Evolutionary conservation across 2,329 filamentous ascomycete genomes (phyloP), one percentile per base, ranked within the genome.

Genomic region (Thielaviopsis cerberus): DNA sequence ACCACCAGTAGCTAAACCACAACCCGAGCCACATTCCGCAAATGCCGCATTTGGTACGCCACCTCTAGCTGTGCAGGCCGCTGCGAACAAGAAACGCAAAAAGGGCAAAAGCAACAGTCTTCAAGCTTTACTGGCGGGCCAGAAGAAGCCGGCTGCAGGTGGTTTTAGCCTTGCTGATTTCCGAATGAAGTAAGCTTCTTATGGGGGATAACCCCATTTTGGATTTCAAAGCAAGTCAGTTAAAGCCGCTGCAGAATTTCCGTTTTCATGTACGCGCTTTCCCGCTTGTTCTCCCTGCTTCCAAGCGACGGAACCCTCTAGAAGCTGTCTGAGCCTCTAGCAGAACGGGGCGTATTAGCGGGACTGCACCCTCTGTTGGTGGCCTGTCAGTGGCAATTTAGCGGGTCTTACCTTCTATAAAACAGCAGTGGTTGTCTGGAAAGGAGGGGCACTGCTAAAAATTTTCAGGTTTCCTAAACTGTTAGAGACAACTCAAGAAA

Each of bases 81-180:
- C 78, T 7, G 79, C 70, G 68, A 83, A 78, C 69, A 83, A 80
- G 69, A 83, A 83, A 69, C 74, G 81, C 54, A 78, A 81, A 30
- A 85, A 81, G 69, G 77, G 72, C 61, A 73, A 81, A 61, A 86
- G 84, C 67, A 77, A 79, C 34, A 81, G 80, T 1, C 70, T 86
- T n/a, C 79, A 83, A 66, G 80, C 81, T 55, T 67, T 86, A 48
- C 70, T 86, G n/a, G 74, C 70, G 4, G 66, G 75, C 53, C 77
- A 79, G 62, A 72, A 72, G 55, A 73, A 71, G 64, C 57, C 59
- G 48, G 27, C 60, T 8, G 8, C 48, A 4, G 64, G 71, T 13
- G 17, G 59, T 20, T 66, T 81, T 27, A 79, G 74, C 61, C 72
- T 82, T n/a, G 71, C 75, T 27, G 75, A 79, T 65, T 80, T 81